Conservation (phyloP, 2,329 filamentous ascomycete genomes). For the Lasiodiplodia sp. region DNA sequence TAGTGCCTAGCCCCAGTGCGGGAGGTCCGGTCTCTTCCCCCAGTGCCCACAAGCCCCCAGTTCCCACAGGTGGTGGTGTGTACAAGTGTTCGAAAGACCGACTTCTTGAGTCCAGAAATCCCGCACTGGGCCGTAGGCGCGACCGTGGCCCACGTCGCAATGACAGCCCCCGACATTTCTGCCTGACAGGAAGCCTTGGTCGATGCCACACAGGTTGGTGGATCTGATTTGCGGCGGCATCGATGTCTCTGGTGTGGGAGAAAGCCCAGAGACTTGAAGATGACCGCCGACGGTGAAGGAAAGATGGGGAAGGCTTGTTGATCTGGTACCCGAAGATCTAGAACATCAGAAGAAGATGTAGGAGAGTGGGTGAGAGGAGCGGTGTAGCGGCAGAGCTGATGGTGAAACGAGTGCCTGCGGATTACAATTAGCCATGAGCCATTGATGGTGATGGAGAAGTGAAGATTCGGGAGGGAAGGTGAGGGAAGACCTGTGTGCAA, state of each 20-base stretch:
- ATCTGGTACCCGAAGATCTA: no score
- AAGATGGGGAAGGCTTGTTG: not conserved
- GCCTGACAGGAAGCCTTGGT: not conserved
- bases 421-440: no score
- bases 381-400: not conserved
- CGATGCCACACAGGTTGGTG: not conserved
- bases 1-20: not conserved
- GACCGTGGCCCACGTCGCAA: not conserved
- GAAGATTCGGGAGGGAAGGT: not conserved
- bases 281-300: not conserved
- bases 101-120: not conserved
- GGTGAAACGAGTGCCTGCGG: no score
- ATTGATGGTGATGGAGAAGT: not conserved
- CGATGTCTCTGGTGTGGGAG: not conserved
- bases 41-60: not conserved
- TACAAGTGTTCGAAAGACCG: not conserved
- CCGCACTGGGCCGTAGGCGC: not conserved
- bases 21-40: not conserved
- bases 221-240: not conserved
- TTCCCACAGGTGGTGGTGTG: not conserved
- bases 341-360: no score
- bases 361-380: no score
- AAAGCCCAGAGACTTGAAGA: not conserved
- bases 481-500: not conserved
- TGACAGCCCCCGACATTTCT: constrained; percentile 6